Evolutionary conservation across 2,329 filamentous ascomycete genomes (phyloP), one percentile per base, ranked within the genome.

Genomic region (Monilinia vaccinii-corymbosi): DNA sequence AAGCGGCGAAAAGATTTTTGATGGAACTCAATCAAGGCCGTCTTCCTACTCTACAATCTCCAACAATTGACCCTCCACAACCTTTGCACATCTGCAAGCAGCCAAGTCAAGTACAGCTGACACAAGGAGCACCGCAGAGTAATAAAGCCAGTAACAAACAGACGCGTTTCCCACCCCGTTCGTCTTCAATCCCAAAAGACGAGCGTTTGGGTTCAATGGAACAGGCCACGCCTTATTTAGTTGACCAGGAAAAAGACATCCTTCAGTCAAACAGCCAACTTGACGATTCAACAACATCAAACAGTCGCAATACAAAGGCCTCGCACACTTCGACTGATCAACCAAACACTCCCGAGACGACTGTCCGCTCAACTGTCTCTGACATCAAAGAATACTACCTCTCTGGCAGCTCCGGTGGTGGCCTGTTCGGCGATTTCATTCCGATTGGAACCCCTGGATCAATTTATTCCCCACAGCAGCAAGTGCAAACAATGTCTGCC

Each of bases 71-170:
- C 50, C 52, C 58, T 23, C 57, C 60, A 10, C 61, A 52, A 58
- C 66, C 66, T 56, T 53, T 67, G 45, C 50, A 63, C n/a, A 61
- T 64, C 23, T 61, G 61, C 60, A 67, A 66, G 50, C 42, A 64
- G 23, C 61, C 62, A 36, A 61, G 46, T 49, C 62, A 63, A 56
- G 38, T 59, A n/a, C 60, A 50, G 18, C 32, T 61, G 18, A 31
- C 55, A 3, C 45, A 51, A 49, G 61, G 56, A 49, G 42, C 60
- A 42, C 52, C 45, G 50, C 47, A 58, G 25, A 50, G 48, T 49
- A 32, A 60, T 5, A 61, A 61, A 45, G 60, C 40, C 40, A 34
- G 31, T 18, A n/a, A 56, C 28, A 38, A 58, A 46, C 42, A 50
- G 57, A 44, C n/a, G 36, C 28, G 25, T 25, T 56, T 31, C n/a